Conservation (phyloP, 768 basidiomycete genomes). For the Asterophora lycoperdoides region DNA sequence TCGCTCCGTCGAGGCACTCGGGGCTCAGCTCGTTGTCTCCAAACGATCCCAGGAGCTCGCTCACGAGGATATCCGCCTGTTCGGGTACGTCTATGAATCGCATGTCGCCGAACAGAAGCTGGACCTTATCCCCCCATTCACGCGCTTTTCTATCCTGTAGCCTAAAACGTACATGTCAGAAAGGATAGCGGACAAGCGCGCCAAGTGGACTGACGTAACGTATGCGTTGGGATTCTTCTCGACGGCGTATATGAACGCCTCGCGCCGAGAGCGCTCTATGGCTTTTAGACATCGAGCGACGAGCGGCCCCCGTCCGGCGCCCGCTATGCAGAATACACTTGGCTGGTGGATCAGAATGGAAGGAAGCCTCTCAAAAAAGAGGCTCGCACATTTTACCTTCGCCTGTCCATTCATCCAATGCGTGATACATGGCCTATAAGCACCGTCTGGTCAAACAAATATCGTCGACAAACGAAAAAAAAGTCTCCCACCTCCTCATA, state of each 20-base stretch:
- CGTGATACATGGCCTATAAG: conserved; percentile 72
- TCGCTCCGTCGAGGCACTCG: conserved; percentile 94
- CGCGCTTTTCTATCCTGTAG: conserved; percentile 75
- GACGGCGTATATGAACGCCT: conserved; percentile 76
- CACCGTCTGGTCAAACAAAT: conserved; percentile 6
- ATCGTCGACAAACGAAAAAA: conserved; percentile 2
- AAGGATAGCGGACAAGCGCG: not conserved
- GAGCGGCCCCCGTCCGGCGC: conserved; percentile 92
- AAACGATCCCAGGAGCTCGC: conserved; percentile 94
- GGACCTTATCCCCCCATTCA: conserved; percentile 82
- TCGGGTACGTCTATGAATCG: conserved; percentile 78
- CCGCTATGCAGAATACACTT: conserved; percentile 87
- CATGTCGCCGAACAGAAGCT: conserved; percentile 95
- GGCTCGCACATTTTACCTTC: conserved; percentile 56
- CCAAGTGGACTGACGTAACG: conserved; percentile 61
- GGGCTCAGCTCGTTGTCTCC: conserved; percentile 98
- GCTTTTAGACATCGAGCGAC: conserved; percentile 83
- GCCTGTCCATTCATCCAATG: conserved; percentile 67
- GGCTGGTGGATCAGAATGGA: conserved; percentile 8
- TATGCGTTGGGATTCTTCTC: conserved; percentile 97
- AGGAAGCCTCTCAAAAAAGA: not conserved
- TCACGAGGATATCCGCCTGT: conserved; percentile 87
- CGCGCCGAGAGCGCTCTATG: conserved; percentile 56
- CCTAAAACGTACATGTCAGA: conserved; percentile 36
- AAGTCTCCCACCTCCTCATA: conserved; percentile 76